A percentile compares a stretch with the other conserved stretches of the same genome.
Evolutionary conservation across 2,329 filamentous ascomycete genomes (phyloP).

Genomic region (Thielaviopsis musarum): DNA sequence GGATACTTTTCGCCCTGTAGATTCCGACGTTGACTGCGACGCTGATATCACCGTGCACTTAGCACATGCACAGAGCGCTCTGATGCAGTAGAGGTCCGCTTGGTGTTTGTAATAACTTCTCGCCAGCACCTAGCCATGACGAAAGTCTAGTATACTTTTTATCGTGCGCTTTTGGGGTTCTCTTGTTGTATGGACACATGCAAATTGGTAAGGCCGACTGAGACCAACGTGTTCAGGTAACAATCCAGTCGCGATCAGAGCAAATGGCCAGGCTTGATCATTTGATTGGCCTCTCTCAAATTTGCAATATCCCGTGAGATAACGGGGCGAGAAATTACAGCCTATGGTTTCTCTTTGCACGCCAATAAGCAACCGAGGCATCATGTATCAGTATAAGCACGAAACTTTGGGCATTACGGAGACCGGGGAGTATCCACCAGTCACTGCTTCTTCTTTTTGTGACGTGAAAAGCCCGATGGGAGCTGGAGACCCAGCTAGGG

Average conservation of each 20-base stretch:
- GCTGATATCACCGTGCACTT: not conserved
- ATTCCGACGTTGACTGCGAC: not conserved
- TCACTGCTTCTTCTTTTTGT: not conserved
- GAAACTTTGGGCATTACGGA: not conserved
- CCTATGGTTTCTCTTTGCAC: not conserved
- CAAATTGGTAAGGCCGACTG: no score
- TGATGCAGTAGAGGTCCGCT: not conserved
- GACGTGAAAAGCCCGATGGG: not conserved
- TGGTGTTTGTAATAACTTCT: not conserved
- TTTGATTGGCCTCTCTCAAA: no score
- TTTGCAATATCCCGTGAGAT: no score
- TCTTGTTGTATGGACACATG: no score
- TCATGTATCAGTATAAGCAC: no score
- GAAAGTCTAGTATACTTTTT: no score
- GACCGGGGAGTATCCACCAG: not conserved
- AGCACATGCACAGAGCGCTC: not conserved
- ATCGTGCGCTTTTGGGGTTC: no score
- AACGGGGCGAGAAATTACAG: not conserved
- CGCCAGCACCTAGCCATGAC: not conserved
- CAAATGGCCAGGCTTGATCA: no score
- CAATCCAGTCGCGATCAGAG: no score
- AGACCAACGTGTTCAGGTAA: no score
- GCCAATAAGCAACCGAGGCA: not conserved
- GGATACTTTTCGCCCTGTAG: no score
- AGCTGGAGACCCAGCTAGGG: not conserved